Base-by-base conservation (phyloP, 352 stramenopile species). In the Globisporangium paroecandrum region DNA sequence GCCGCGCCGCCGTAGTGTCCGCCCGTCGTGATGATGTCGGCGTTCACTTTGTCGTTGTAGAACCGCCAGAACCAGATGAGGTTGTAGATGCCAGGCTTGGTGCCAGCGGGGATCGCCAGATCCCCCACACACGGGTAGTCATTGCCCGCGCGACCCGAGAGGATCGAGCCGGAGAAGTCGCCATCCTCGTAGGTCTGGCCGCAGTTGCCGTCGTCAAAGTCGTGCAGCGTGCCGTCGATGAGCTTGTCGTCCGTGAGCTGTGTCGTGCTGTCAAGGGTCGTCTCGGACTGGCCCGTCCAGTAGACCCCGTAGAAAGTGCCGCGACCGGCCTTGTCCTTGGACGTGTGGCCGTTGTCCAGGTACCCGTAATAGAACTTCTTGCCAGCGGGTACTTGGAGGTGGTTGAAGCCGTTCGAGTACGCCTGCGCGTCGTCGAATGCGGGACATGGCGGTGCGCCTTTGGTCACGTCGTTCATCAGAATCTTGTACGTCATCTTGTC, bases 11-110 rank as follows among this genome's bases (percentile, higher is more conserved):
- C 81, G 51, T 82, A 89, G 9, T 64, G 75, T 36, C 80, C 62
- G 1, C 62, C 49, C n/a, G 62, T 55, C 15, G 24, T 61, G 22
- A 24, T 32, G 4, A 61, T 24, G 51, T 59, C 51, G 0, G 62
- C 51, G 49, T 67, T 87, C 8, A 77, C 72, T 2, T 65, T 59
- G 10, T 84, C 74, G n/a, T 90, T 76, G 59, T 81, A 82, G 62
- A 89, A 89, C 62, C 82, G 85, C 83, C 83, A 91, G 68, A 78
- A 89, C 81, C 83, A 91, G 24, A 91, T 79, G 58, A 91, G 68
- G 62, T 87, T 81, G 70, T 91, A 89, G 7, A 84, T 29, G 0
- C 83, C 80, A 1, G 83, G 55, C 29, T 66, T 32, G 71, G 74
- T 29, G 74, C 36, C 22, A 13, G 59, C 25, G 18, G 41, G 25